Base-by-base conservation (phyloP, 768 basidiomycete species). In the Naganishia friedmannii region DNA sequence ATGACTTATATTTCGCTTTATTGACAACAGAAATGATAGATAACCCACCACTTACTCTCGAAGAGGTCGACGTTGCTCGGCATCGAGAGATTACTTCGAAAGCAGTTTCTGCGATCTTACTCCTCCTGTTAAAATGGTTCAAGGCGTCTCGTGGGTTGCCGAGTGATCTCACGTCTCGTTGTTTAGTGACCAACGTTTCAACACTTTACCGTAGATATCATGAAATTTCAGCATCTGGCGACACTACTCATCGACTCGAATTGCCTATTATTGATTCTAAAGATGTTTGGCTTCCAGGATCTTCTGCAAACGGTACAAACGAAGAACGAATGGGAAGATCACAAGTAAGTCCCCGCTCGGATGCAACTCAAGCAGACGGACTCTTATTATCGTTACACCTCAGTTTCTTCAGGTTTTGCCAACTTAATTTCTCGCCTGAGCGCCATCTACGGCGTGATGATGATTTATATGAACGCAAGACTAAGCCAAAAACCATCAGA, bases 201-300 rank as follows among this genome's bases (percentile, higher is more conserved):
- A 42, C 17, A 28, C 28, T n/a, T 3, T n/a, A 19, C 6, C 12
- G 2, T 74, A 98, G 95, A 98, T 82, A 88, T 90, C 23, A 94
- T 99, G 90, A 98, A 99, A 79, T 97, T 96, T 78, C 94, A 99
- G 80, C 93, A 97, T 80, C 85, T 99, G 28, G 93, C 93, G n/a
- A 93, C 95, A 80, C 87, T 92, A 39, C 83, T 99, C 9, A 87
- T 99, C 53, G 95, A 98, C 75, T 94, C 93, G 28, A 98, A 98
- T 76, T 95, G 93, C 78, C 82, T 97, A 15, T 83, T 98, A 34
- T 84, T 98, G 34, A 91, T 98, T 60, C 83, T 99, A 75, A 97
- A 97, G 84, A 96, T 97, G 89, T 97, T 98, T 80, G 92, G 94
- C n/a, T 80, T 97, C 72, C 91, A 93, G 79, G 96, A 99, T 78